Base-by-base conservation (phyloP, 371 early-diverging fungal genomes). In the Nematocida ironsii region DNA sequence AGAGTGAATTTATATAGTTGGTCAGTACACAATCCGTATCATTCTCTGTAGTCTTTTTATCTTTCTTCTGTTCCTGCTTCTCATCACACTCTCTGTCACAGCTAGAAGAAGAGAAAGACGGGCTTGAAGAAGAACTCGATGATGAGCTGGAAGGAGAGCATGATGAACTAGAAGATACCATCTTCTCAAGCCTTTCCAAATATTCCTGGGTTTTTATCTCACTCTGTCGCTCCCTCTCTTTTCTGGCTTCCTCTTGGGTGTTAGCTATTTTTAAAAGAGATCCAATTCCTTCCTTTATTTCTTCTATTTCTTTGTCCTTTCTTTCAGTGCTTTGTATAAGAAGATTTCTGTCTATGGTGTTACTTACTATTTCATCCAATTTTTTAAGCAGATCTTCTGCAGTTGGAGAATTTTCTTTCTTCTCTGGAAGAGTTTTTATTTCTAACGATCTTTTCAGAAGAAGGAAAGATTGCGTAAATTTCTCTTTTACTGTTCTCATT, bases 401-500 rank as follows among this genome's bases (percentile, higher is more conserved):
- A 20, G 23, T 18, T 20, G 25, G 20, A 9, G 60, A 11, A 20
- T 60, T 60, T 9, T 60, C 25, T 9, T 11, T 9, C 25, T 25
- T 20, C 23, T 11, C 60, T 25, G 39, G 60, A 9, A 11, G 18
- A 11, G 11, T 23, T 20, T 60, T 33, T 18, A 11, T 33, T 23
- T 60, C 60, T 20, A 60, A 33, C 60, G 60, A 18, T 60, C 25
- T 58, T 27, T 75, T 45, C 44, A 75, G 42, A 52, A 71, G 76
- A 11, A 64, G n/a, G 44, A 70, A 78, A 4, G 80, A 48, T 61
- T 69, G 80, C 7, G 39, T 40, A 5, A 78, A 16, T 45, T 57
- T 78, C 44, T 78, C 80, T 78, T 48, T 78, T 5, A 78, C 60
- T 13, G 48, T 78, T 11, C 80, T 44, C 80, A 78, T 78, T 39